Evolutionary conservation across 1,284 basidiomycete species (phyloP), one percentile per base, ranked within the genome.

Genomic region (Gomphus sp.): DNA sequence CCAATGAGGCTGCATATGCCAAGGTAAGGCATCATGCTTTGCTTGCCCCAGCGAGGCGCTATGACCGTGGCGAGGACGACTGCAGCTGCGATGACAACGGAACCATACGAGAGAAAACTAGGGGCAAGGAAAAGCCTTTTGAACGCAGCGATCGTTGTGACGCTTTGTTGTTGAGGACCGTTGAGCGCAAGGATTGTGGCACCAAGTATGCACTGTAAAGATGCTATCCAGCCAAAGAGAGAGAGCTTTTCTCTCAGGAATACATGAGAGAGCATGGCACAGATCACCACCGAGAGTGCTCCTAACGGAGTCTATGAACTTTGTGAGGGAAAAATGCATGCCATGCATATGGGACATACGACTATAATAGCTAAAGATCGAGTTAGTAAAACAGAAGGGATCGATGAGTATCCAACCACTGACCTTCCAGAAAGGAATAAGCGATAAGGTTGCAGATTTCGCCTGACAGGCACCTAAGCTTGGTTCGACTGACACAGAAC

Each of bases 191-290:
- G 74, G 54, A 78, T 72, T n/a, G 68, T 63, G 43, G 65, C 66
- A 56, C 74, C 68, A 37, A 74, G 65, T 16, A 75, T 70, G 66
- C 84, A 86, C 48, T 87, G 75, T 12, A 76, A 73, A 64, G 82
- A 87, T 1, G 84, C 84, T 58, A 77, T 75, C 78, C 78, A 80
- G 47, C 81, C 81, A 59, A 80, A 81, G 57, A 80, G 76, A 3
- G 78, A 78, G 16, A 88, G 72, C 55, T 73, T 79, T 67, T 88
- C 85, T 61, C 82, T 80, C 58, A 86, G 73, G 69, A 87, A 74
- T 67, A 86, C 80, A 62, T 82, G 81, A n/a, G 83, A 84, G n/a
- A 87, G 74, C 28, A 86, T 79, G n/a, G 84, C 82, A 47, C 80
- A 84, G 37, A 87, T 78, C 56, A 88, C 84, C 50, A 88, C 85